Evolutionary conservation across 306 rosid genomes (phyloP).

Genomic region (Acacia crassicarpa): DNA sequence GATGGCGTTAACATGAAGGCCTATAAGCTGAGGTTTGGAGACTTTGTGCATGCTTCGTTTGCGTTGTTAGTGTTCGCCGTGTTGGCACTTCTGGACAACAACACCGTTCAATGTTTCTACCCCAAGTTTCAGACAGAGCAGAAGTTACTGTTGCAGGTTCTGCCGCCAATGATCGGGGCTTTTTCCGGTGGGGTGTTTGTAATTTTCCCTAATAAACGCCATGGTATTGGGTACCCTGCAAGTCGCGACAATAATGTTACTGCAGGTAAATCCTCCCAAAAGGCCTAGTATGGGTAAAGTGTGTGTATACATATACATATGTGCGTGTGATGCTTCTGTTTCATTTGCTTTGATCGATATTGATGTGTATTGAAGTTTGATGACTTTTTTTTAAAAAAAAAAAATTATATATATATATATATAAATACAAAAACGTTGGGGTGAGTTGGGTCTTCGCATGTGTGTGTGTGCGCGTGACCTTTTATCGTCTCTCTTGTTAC

Average conservation of each 20-base stretch:
- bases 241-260: slow-evolving; percentile 8
- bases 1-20: slow-evolving; percentile 37
- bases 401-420: too few relatives aligned
- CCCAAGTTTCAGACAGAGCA: slow-evolving; percentile 51
- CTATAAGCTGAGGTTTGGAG: slow-evolving; percentile 54
- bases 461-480: too few relatives aligned
- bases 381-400: too few relatives aligned
- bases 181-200: slow-evolving; percentile 52
- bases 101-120: slow-evolving; percentile 64
- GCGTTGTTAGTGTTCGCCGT: slow-evolving; percentile 55
- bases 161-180: slow-evolving; percentile 62
- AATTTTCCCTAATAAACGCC: slow-evolving; percentile 63
- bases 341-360: not conserved
- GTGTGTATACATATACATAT: not conserved
- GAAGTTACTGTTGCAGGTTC: slow-evolving; percentile 46
- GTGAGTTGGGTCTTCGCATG: too few relatives aligned
- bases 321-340: not conserved
- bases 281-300: not conserved
- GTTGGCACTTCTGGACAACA: slow-evolving; percentile 54
- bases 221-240: slow-evolving; percentile 77
- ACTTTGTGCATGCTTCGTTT: slow-evolving; percentile 67
- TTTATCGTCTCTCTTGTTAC: too few relatives aligned
- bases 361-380: not conserved
- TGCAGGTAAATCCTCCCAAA: slow-evolving; percentile 2
- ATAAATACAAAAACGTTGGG: too few relatives aligned